Evolutionary conservation across 2,329 filamentous ascomycete genomes (phyloP), one percentile per base, ranked within the genome.

Genomic region (Pezicula radicicola): DNA sequence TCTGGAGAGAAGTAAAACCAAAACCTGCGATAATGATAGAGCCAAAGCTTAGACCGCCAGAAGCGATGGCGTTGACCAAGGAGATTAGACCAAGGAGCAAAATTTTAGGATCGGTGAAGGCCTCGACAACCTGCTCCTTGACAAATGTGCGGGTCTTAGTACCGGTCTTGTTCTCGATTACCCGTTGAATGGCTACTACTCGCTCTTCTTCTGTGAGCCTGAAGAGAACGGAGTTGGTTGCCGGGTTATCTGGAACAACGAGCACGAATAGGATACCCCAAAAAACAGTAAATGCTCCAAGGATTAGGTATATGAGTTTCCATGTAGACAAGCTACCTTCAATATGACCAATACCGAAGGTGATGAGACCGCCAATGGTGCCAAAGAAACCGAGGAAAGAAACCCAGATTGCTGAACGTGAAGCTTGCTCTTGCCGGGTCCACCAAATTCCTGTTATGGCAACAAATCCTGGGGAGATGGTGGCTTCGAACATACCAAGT

Each of bases 311-410:
- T 9, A 60, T 54, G 13, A 57, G 50, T 35, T 63, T 63, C 60
- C 60, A 63, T 12, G 55, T 54, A 1, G 53, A 39, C 19, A 63
- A 36, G 41, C 68, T 65, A 0, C 79, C 79, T 1, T 75, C 70
- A 44, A 64, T 63, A 49, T 71, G 70, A n/a, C 70, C 70, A 25
- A 72, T 65, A 15, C 66, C 66, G 25, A 64, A 64, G 50, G 71
- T 70, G 33, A 72, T 62, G 16, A 72, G 67, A n/a, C 59, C 59
- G 7, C 59, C 59, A 16, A 62, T 49, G 13, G 48, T 57, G n/a
- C 51, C 52, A 25, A 59, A 58, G 41, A 66, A 55, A 41, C 70
- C 71, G 83, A 81, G 63, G 80, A 81, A 5, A 79, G 65, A 85
- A 84, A 69, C 49, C 64, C 64, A 68, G 42, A 61, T 60, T 1